phyloP scores from a whole-genome alignment of 148 eudicot species.

The Vaccinium myrtillus region DNA sequence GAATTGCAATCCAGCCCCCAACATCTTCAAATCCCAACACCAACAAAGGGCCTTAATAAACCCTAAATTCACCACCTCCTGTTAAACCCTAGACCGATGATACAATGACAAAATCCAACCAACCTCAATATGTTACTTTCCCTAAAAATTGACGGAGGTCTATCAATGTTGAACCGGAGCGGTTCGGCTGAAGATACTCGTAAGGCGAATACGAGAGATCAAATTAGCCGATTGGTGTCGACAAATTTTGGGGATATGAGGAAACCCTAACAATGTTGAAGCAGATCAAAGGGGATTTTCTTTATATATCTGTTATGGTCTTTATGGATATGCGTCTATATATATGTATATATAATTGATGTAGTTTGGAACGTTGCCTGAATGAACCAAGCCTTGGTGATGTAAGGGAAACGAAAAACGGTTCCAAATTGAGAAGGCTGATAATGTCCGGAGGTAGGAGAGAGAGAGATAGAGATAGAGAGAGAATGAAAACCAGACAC shows the following conservation, averaged over 20 bases:
- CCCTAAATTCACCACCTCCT: neutral
- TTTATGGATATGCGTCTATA: neutral
- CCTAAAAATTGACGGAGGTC: neutral
- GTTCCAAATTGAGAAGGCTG: neutral
- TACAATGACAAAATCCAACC: neutral
- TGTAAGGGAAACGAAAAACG: neutral
- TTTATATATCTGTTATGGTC: neutral
- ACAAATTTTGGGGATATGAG: neutral
- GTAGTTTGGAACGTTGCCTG: neutral
- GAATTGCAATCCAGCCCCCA: constrained; percentile 69
- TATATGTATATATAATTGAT: neutral
- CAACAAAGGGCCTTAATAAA: neutral
- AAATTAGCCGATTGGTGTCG: constrained; percentile 8
- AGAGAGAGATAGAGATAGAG: neutral
- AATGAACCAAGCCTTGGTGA: constrained; percentile 2
- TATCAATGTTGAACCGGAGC: neutral
- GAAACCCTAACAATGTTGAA: constrained; percentile 11
- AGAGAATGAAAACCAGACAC: neutral
- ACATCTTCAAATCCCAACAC: constrained; percentile 29
- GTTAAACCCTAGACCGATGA: neutral
- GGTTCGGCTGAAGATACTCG: constrained; percentile 5
- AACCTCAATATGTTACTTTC: neutral
- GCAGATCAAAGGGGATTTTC: constrained; percentile 2
- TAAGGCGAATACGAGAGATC: constrained; percentile 1
- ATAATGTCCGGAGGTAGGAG: neutral